Conservation (phyloP, 208 protist species). For the Leishmania gerbilli region DNA sequence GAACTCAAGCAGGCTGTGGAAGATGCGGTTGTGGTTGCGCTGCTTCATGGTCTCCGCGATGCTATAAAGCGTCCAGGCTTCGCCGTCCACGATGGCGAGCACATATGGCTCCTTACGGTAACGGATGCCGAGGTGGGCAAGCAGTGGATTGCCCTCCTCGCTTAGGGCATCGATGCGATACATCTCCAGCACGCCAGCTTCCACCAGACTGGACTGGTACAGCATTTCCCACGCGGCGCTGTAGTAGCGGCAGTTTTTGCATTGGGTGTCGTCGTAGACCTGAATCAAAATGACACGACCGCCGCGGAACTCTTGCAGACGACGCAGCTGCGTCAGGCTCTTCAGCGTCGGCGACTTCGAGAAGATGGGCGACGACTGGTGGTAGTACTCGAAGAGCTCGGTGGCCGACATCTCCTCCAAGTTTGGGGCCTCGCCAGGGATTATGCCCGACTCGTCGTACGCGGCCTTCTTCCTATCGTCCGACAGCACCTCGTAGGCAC, state of each 20-base stretch:
- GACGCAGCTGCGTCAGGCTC: conserved; percentile 34
- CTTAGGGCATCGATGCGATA: conserved; percentile 81
- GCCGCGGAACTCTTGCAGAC: conserved; percentile 70
- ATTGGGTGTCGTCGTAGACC: conserved; percentile 69
- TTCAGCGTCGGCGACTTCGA: conserved; percentile 73
- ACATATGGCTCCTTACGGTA: conserved; percentile 35
- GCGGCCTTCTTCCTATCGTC: conserved; percentile 65
- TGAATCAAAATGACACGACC: conserved; percentile 70
- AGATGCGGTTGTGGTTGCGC: conserved; percentile 31
- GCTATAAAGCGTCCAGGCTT: conserved; percentile 56
- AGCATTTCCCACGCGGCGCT: conserved; percentile 71
- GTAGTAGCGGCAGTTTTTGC: conserved; percentile 63
- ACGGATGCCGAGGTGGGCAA: conserved; percentile 43
- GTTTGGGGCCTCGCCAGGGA: conserved; percentile 61
- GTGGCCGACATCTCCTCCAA: conserved; percentile 50
- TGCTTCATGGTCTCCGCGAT: conserved; percentile 41
- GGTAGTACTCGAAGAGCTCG: conserved; percentile 75
- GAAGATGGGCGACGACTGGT: conserved; percentile 71
- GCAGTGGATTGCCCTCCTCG: conserved; percentile 39
- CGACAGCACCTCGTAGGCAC: conserved; percentile 78
- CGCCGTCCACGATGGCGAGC: conserved; percentile 71
- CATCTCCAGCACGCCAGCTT: conserved; percentile 67
- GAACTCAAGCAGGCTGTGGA: conserved; percentile 66
- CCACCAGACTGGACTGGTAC: conserved; percentile 56
- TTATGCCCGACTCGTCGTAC: conserved; percentile 76